Evolutionary conservation across 1,284 basidiomycete genomes (phyloP).

Genomic region (Cystobasidium slooffiae): DNA sequence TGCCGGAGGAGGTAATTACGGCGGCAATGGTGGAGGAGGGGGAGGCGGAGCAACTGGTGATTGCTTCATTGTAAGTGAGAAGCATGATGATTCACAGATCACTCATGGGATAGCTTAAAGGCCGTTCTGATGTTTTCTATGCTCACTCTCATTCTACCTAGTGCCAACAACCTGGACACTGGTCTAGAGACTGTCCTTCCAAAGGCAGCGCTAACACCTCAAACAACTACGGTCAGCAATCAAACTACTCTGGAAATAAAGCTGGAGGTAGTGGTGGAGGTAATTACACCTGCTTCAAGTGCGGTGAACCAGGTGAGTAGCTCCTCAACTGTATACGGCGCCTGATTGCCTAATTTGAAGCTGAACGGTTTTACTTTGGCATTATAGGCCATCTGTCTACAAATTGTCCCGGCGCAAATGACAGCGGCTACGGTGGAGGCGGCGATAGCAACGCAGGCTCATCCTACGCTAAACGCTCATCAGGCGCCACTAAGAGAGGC

Average conservation of each 20-base stretch:
- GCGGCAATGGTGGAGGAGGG: slow-evolving; percentile 8
- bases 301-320: slow-evolving; percentile 55
- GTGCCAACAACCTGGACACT: slow-evolving; percentile 43
- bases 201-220: slow-evolving; percentile 14
- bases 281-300: slow-evolving; percentile 57
- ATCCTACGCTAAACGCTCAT: background rate
- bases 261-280: slow-evolving; percentile 22
- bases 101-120: slow-evolving; percentile 17
- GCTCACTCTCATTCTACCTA: background rate
- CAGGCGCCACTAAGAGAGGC: slow-evolving; percentile 1
- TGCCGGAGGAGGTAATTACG: background rate
- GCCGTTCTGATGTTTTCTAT: no score
- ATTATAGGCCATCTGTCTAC: slow-evolving; percentile 9
- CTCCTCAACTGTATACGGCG: no score
- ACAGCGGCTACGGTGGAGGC: slow-evolving; percentile 2
- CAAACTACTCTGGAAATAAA: background rate
- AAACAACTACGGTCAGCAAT: background rate
- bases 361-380: background rate
- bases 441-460: background rate
- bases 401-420: background rate
- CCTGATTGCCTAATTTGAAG: background rate
- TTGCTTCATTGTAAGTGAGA: slow-evolving; percentile 42
- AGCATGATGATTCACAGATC: background rate
- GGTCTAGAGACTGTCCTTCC: slow-evolving; percentile 54
- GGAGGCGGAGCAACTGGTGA: slow-evolving; percentile 38